Evolutionary conservation across 192 early-diverging fungal species (phyloP), one percentile per base, ranked within the genome.

Genomic region (Coemansia sp.): DNA sequence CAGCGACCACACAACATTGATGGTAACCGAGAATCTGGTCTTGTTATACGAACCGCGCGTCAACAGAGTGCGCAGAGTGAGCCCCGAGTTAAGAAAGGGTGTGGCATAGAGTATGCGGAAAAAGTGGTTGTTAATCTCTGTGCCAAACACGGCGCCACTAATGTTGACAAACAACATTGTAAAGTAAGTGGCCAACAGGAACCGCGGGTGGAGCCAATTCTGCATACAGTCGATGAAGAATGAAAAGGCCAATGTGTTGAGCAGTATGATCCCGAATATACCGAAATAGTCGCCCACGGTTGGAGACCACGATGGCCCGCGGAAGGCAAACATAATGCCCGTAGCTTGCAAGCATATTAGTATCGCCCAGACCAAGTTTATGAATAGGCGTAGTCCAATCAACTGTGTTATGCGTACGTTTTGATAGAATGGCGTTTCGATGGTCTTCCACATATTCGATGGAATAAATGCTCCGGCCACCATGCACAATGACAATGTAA

Each of bases 391-490:
- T 34, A 78, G 51, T 15, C 41, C 64, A 5, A 84, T 75, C 23
- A 78, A 5, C 36, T 84, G 81, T 10, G 37, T 4, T 5, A 84
- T 46, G 25, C 45, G 57, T 17, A 78, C 69, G 15, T 78, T 73
- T 62, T 76, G 75, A 64, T 62, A 84, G 42, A 84, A 78, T 37
- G 77, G 76, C 73, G 75, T 74, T 62, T 78, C 76, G 53, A 84
- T 78, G 0, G 76, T 70, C 62, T 84, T 84, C 81, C 81, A 84
- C 81, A 84, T 78, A 44, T 84, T 84, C 9, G 81, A 84, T 27
- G 81, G 81, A 25, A 84, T 78, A 44, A 84, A 84, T 45, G 67
- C 63, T 8, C 80, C 80, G 11, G 67, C 66, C 1, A 78, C 81
- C 76, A 84, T 78, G 48, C 77, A 69, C 21, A 84, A 46, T 4